Evolutionary conservation across 768 basidiomycete species (phyloP).

Genomic region (Suillus decipiens): DNA sequence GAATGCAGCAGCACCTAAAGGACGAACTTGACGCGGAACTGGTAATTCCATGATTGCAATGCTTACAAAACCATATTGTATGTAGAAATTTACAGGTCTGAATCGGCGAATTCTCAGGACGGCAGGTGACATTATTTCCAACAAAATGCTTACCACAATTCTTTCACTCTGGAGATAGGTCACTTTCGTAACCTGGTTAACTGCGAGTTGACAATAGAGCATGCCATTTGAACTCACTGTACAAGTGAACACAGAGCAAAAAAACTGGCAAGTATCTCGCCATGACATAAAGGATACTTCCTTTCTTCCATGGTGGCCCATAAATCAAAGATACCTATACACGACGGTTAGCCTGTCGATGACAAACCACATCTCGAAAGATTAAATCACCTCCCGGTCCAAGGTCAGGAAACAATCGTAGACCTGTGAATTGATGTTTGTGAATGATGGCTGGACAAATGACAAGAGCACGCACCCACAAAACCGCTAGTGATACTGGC

Average conservation of each 20-base stretch:
- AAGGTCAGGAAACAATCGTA: slow-evolving; percentile 7
- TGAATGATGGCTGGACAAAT: neutral
- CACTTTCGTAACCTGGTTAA: neutral
- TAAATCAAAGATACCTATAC: neutral
- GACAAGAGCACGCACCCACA: neutral
- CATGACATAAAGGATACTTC: neutral
- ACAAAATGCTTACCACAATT: neutral
- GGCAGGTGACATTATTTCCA: neutral
- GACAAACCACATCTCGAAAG: neutral
- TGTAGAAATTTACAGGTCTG: neutral
- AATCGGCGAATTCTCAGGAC: neutral
- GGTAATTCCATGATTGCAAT: neutral
- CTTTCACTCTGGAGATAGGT: slow-evolving; percentile 1
- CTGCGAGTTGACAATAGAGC: neutral
- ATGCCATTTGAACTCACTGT: neutral
- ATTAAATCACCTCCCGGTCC: slow-evolving; percentile 1
- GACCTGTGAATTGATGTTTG: neutral
- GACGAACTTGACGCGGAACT: neutral
- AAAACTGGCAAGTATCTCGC: neutral
- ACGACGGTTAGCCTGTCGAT: neutral
- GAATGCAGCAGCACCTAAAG: neutral
- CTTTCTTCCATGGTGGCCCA: neutral
- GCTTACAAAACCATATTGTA: neutral
- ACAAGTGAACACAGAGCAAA: neutral
- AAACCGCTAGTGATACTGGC: neutral